Evolutionary conservation across 306 rosid species (phyloP), one percentile per base, ranked within the genome.

Genomic region (Ziziphus jujuba): DNA sequence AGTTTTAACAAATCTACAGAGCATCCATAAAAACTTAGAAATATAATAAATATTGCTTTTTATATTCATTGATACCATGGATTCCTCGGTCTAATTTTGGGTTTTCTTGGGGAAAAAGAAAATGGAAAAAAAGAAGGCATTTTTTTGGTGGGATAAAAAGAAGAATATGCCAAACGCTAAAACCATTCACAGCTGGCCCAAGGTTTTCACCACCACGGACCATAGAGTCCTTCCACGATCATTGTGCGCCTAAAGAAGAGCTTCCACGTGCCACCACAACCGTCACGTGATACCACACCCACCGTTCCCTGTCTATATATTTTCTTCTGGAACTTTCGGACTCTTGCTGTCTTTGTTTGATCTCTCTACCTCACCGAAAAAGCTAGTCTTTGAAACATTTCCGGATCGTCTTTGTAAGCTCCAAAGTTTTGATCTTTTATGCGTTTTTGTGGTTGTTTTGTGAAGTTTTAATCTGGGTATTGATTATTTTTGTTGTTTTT

Each of bases 381-480:
- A 60, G 13, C 31, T 48, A 36, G 24, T 36, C 36, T 51, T 64
- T 49, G 23, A 47, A 15, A 9, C 38, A 35, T 5, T 59, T 53
- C 28, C 56, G 15, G 15, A 22, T 55, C n/a, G n/a, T n/a, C 58
- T 7, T 68, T 15, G 81, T 77, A 59, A 71, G 68, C 57, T 35
- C 64, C 44, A 25, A 61, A 70, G 57, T 36, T 22, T 56, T 40
- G 0, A 64, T 49, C 52, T 76, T 70, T 20, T 49, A 9, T 17
- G 13, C 2, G 0, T 7, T 35, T 35, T 15, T 5, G 33, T 31
- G 3, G 0, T 16, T 58, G 5, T 40, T 66, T 58, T 5, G 11
- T 57, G 0, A 52, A 20, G 35, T 38, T 4, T 8, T 19, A 69
- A 61, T 48, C 55, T 70, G 82, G 66, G 77, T 47, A 3, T 35